Evolutionary conservation across 2,329 filamentous ascomycete species (phyloP).

Genomic region (Pochonia chlamydosporia): DNA sequence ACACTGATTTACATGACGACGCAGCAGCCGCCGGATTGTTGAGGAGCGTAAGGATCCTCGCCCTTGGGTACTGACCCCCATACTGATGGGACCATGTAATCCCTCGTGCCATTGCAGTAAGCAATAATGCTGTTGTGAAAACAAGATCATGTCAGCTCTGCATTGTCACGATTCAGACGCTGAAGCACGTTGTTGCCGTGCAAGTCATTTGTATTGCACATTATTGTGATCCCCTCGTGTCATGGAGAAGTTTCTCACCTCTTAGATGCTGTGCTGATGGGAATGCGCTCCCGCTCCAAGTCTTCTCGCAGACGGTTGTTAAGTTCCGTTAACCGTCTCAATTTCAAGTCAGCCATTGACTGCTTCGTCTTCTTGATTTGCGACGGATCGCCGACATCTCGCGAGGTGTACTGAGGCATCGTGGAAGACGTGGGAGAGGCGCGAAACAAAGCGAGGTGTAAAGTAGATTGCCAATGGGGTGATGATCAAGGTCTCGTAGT

Average conservation of each 20-base stretch:
- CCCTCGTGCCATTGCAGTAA: conserved; percentile 95
- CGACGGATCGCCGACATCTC: conserved; percentile 61
- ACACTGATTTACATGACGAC: conserved; percentile 69
- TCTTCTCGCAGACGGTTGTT: conserved; percentile 96
- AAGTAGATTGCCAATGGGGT: not conserved
- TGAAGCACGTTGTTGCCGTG: no score
- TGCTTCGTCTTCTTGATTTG: conserved; percentile 91
- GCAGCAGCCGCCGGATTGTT: conserved; percentile 90
- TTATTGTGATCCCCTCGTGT: not conserved
- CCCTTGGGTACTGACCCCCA: conserved; percentile 93
- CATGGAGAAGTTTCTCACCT: conserved; percentile 49
- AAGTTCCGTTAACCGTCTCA: conserved; percentile 90
- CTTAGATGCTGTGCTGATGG: conserved; percentile 87
- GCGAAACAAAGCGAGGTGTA: not conserved
- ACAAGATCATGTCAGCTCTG: not conserved
- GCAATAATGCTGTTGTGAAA: conserved; percentile 72
- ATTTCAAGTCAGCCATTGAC: conserved; percentile 97
- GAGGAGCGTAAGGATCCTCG: conserved; percentile 97
- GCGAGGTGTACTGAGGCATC: conserved; percentile 63
- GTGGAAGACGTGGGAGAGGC: conserved; percentile 20
- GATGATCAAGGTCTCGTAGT: not conserved
- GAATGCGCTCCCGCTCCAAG: conserved; percentile 89
- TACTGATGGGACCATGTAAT: conserved; percentile 97
- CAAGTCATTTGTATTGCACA: conserved; percentile 2
- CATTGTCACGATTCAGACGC: conserved; percentile 7